Base-by-base conservation (phyloP, 2,329 filamentous ascomycete species). In the Venturia effusa region DNA sequence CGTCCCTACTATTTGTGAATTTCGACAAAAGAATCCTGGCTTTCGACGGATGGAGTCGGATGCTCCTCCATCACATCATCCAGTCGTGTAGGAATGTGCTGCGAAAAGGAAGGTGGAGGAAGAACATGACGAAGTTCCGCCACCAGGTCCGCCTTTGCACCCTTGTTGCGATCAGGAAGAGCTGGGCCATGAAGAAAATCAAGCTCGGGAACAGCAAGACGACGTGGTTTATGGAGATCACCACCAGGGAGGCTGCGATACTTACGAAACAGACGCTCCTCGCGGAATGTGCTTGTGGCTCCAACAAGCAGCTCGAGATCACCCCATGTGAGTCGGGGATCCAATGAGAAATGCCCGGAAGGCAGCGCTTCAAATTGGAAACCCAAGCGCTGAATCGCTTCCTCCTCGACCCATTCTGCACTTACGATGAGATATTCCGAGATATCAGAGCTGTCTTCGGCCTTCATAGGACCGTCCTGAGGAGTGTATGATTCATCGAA, bases 211-310 rank as follows among this genome's bases (percentile, higher is more conserved):
- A 61, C 27, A 27, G 62, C 54, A 17, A 61, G 24, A n/a, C 41
- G 24, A 17, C 54, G 32, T 19, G 39, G 32, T 22, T 48, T 34
- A 30, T 41, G 27, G 1, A 64, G 41, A 37, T 64, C 62, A 17
- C 62, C 62, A 45, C 43, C 43, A 27, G 45, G 37, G 8, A 45
- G 27, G 24, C 30, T 61, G 27, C 62, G 54, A 39, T 57, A 64
- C 27, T 64, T 64, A 7, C 62, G 62, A 41, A 61, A 64, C 17
- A 64, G 62, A 27, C 62, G 51, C 39, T 64, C 62, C 27, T 64
- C 62, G n/a, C 62, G 62, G 40, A 64, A 43, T 8, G 57, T 61
- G 55, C 54, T 61, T 19, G 62, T 57, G 27, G 55, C 62, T 17
- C 34, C 51, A 39, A 64, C 54, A 24, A 64, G 37, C 15, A 45